Evolutionary conservation across 768 basidiomycete genomes (phyloP).

Genomic region (Lactarius deliciosus): DNA sequence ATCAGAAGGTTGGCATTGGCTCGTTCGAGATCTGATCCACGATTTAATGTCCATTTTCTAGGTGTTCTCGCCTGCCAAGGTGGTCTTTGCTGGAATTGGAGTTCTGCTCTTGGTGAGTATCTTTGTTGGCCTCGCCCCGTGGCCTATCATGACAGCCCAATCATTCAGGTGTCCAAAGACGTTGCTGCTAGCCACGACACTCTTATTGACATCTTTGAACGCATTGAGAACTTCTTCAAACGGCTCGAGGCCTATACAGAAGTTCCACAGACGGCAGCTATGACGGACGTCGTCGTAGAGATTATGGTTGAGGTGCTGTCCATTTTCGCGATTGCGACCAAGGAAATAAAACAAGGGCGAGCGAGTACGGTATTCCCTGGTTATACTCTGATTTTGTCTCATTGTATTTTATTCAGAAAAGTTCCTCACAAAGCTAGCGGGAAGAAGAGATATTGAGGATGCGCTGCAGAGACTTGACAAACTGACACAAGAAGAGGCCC

Average conservation of each 20-base stretch:
- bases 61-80: neutral
- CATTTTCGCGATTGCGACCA: neutral
- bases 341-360: neutral
- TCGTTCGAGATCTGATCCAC: neutral
- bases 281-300: neutral
- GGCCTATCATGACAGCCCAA: neutral
- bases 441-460: neutral
- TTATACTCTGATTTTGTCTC: neutral
- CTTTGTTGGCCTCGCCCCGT: neutral
- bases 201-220: slow-evolving; percentile 1
- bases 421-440: neutral
- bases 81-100: slow-evolving; percentile 3
- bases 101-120: neutral
- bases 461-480: neutral
- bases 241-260: slow-evolving; percentile 6
- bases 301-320: slow-evolving; percentile 6
- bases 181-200: neutral
- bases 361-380: neutral
- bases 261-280: neutral
- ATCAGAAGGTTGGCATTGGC: neutral
- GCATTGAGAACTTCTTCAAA: neutral
- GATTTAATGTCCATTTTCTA: neutral
- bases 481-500: neutral
- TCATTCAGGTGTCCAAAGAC: neutral
- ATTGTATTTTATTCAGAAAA: neutral